Conservation (phyloP, 2,329 filamentous ascomycete species). For the Ophiostoma sp. region DNA sequence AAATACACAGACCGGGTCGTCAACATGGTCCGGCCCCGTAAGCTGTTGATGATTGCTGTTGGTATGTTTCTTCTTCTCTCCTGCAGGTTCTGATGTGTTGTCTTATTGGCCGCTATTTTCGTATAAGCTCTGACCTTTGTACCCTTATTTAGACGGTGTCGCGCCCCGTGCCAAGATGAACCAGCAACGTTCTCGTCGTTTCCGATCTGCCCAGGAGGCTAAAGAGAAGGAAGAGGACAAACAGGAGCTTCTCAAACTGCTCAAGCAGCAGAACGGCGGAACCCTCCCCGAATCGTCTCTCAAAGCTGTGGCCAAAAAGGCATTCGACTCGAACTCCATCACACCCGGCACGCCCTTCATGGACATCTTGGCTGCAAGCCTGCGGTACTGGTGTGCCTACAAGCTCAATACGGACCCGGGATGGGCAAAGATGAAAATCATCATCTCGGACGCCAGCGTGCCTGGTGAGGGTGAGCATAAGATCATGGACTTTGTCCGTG, state of each 20-base stretch:
- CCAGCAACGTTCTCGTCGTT: slow-evolving; percentile 93
- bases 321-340: slow-evolving; percentile 85
- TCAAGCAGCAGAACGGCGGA: slow-evolving; percentile 75
- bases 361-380: slow-evolving; percentile 85
- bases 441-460: slow-evolving; percentile 97
- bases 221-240: slow-evolving; percentile 92
- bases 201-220: slow-evolving; percentile 90
- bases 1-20: slow-evolving; percentile 98
- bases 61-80: slow-evolving; percentile 55
- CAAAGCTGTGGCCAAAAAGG: slow-evolving; percentile 73
- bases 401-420: slow-evolving; percentile 96
- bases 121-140: not conserved
- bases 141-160: slow-evolving; percentile 70
- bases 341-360: slow-evolving; percentile 98
- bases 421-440: slow-evolving; percentile 94
- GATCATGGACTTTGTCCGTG: slow-evolving; percentile 97
- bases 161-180: slow-evolving; percentile 99
- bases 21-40: slow-evolving; percentile 96
- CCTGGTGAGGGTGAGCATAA: slow-evolving; percentile 99
- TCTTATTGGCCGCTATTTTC: not conserved
- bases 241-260: slow-evolving; percentile 78
- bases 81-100: not conserved
- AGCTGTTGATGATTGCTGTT: slow-evolving; percentile 95
- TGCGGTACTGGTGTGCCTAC: slow-evolving; percentile 96
- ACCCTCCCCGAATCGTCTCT: slow-evolving; percentile 61